These are phyloP conservation scores for Elongisporangium prolatum DNA, from an alignment of 352 stramenopile genomes.

Conservation along the genomic window DNA sequence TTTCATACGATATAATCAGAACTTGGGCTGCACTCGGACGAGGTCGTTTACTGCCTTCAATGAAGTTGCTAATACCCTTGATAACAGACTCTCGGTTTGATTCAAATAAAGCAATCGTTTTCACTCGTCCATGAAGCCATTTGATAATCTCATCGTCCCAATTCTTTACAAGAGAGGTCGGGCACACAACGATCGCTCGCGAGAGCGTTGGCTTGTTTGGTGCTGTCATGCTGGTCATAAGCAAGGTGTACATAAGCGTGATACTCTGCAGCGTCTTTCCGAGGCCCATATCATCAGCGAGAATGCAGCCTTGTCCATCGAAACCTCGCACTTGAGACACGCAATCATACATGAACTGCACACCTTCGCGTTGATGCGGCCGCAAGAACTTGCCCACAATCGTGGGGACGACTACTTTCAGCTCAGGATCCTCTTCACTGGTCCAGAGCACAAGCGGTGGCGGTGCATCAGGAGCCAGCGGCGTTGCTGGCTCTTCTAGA, in stretches of 20 bases:
- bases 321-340: conserved; percentile 72
- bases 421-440: conserved; percentile 50
- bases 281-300: conserved; percentile 87
- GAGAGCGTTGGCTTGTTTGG: conserved; percentile 58
- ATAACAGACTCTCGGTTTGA: conserved; percentile 78
- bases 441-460: conserved; percentile 81
- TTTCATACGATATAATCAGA: conserved; percentile 89
- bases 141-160: conserved; percentile 89
- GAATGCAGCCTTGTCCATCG: conserved; percentile 80
- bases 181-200: conserved; percentile 76
- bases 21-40: conserved; percentile 58
- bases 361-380: conserved; percentile 94
- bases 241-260: conserved; percentile 79
- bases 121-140: conserved; percentile 80
- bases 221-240: conserved; percentile 57
- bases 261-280: conserved; percentile 89
- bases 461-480: conserved; percentile 24
- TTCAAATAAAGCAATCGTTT: conserved; percentile 81
- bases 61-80: conserved; percentile 78
- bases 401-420: conserved; percentile 78
- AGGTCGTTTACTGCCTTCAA: conserved; percentile 70
- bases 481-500: conserved; percentile 16
- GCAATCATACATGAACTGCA: conserved; percentile 98
- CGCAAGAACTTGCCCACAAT: conserved; percentile 94
- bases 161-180: conserved; percentile 86